Evolutionary conservation across 441 rosid genomes (phyloP).

Genomic region (Gossypium gossypioides): DNA sequence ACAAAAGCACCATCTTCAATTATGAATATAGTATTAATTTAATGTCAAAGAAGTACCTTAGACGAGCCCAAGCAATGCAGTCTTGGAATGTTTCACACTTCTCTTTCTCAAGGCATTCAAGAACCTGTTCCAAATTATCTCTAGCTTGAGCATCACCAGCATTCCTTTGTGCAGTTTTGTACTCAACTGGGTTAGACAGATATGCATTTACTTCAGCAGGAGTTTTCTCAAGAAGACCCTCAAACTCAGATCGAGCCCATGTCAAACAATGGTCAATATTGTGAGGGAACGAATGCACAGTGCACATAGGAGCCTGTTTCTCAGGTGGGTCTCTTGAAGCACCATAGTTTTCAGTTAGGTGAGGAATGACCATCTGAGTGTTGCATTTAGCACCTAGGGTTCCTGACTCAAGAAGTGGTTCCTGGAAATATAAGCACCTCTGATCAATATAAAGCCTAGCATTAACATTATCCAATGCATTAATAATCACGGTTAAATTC

Average conservation of each 20-base stretch:
- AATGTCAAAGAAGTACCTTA: conserved; percentile 22
- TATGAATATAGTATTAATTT: background rate
- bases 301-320: conserved; percentile 98
- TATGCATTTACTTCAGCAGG: conserved; percentile 88
- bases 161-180: conserved; percentile 45
- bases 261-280: conserved; percentile 94
- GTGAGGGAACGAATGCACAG: conserved; percentile 96
- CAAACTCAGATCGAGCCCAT: conserved; percentile 98
- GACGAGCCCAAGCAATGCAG: conserved; percentile 88
- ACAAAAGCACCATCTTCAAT: background rate
- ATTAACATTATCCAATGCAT: conserved; percentile 86
- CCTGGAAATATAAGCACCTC: conserved; percentile 93
- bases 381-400: conserved; percentile 90
- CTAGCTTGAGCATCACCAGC: conserved; percentile 97
- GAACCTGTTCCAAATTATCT: conserved; percentile 69
- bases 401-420: conserved; percentile 93
- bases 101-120: conserved; percentile 82
- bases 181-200: conserved; percentile 60
- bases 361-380: conserved; percentile 96
- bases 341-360: conserved; percentile 89
- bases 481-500: conserved; percentile 53
- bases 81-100: conserved; percentile 69
- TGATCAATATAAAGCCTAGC: conserved; percentile 89
- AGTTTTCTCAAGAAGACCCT: conserved; percentile 90
- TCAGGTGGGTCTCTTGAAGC: conserved; percentile 96